Conservation (phyloP, 176 grass and related monocot species). For the Hsuehochloa calcarea region DNA sequence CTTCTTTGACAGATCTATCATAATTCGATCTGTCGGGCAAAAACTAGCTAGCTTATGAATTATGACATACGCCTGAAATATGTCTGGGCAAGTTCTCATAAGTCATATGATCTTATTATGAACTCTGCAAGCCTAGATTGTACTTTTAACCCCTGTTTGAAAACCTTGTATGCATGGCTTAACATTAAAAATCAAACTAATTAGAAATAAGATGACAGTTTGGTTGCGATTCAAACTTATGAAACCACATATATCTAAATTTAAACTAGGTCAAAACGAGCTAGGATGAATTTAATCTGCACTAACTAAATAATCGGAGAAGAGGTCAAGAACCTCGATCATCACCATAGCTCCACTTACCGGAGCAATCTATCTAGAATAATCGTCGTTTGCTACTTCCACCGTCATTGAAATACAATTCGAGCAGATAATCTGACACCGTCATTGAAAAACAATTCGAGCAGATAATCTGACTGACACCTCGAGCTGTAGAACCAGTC, state of each 20-base stretch:
- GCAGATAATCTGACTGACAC: background rate
- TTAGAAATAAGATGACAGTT: background rate
- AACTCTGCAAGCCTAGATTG: no score
- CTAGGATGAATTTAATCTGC: background rate
- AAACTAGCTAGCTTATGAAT: background rate
- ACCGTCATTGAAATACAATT: background rate
- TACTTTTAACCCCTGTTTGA: background rate
- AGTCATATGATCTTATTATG: no score
- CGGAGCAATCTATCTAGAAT: background rate
- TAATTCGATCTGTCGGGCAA: background rate
- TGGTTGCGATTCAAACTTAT: background rate
- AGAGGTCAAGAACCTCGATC: slow-evolving; percentile 2
- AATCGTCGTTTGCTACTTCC: background rate
- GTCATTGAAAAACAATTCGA: background rate
- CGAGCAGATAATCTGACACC: no score
- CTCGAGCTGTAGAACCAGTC: slow-evolving; percentile 20
- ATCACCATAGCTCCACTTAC: background rate
- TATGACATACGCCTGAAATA: background rate
- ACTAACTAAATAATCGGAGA: background rate
- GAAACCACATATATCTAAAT: background rate
- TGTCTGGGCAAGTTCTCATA: background rate
- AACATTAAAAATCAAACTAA: background rate
- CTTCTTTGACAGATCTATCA: background rate
- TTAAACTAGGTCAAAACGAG: background rate
- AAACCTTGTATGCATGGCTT: no score